A percentile compares a stretch with the other conserved stretches of the same genome.
These are phyloP conservation scores for Candida alai DNA, from an alignment of 805 yeast species.

Conservation along the genomic window DNA sequence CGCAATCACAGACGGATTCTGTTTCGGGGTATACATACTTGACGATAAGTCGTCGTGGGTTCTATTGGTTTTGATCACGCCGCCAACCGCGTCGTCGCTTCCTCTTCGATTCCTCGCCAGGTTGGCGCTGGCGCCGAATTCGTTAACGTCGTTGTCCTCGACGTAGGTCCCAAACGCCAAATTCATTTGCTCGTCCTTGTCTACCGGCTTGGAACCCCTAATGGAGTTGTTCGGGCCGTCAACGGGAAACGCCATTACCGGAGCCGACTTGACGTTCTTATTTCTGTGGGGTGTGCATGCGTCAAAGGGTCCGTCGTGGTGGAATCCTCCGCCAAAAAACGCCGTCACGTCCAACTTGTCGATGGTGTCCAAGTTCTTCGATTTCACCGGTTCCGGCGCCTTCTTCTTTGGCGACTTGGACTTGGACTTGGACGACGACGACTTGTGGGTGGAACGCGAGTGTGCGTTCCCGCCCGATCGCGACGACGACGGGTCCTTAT, in stretches of 20 bases:
- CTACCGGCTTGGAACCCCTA: constrained; percentile 58
- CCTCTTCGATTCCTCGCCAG: neutral
- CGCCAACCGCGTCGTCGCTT: constrained; percentile 1
- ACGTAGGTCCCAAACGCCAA: constrained; percentile 70
- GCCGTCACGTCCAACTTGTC: constrained; percentile 97
- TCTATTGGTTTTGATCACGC: constrained; percentile 17
- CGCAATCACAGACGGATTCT: constrained; percentile 50
- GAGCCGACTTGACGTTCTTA: constrained; percentile 70
- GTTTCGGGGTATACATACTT: constrained; percentile 39
- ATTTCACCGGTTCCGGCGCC: constrained; percentile 43
- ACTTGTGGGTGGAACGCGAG: constrained; percentile 5
- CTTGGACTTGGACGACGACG: constrained; percentile 12
- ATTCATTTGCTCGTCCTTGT: constrained; percentile 54
- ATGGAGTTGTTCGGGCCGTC: constrained; percentile 92
- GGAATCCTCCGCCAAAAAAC: constrained; percentile 88
- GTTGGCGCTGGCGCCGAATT: constrained; percentile 25
- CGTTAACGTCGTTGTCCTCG: constrained; percentile 43
- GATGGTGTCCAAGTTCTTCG: constrained; percentile 84
- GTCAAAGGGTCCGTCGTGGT: constrained; percentile 98
- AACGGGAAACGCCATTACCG: constrained; percentile 91
- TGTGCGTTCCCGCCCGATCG: constrained; percentile 1
- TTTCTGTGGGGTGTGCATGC: constrained; percentile 98
- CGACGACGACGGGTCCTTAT: constrained; percentile 9
- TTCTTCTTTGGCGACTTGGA: constrained; percentile 35
- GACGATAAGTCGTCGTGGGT: constrained; percentile 17